Base-by-base conservation (phyloP, 108 stramenopile species). In the Pseudonitzschia multiseries region DNA sequence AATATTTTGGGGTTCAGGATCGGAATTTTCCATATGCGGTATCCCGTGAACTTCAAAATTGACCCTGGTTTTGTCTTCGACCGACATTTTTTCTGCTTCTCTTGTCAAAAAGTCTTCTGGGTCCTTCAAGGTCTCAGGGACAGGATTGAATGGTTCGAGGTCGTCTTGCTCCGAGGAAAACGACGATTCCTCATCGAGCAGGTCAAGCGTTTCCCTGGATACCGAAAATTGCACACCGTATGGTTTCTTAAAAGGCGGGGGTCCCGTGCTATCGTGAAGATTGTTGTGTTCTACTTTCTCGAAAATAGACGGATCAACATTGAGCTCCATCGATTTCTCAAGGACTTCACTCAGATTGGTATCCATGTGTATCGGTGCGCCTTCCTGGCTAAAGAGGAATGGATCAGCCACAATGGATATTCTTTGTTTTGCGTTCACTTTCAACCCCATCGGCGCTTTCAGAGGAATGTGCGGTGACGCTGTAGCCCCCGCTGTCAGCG, bases 21-120 rank as follows among this genome's bases (percentile, higher is more conserved):
- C 26, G 29, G 0, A 4, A 59, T 22, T 31, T 15, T n/a, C 33
- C n/a, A 48, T 44, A 18, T 65, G 53, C 2, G 72, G 21, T 52
- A 79, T 41, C 2, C 78, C 78, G 21, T 79, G 78, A 1, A 79
- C 68, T 32, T 79, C 78, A 63, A 71, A 71, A n/a, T 72, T 36
- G 24, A 73, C 40, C 31, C 60, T 59, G 8, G 57, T 53, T 32
- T 41, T 3, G 15, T 79, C 71, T 0, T 40, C 67, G 0, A 73
- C 14, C 1, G 72, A 57, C 8, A 77, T 54, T 33, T 52, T 57
- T 29, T 50, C 62, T 20, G 70, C 40, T 33, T 69, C 77, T 10
- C 65, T 28, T 1, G 64, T 41, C 20, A 77, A 20, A 1, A 64
- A 6, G 9, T 64, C 31, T 46, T 77, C 70, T 21, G 22, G 60